Percentiles rank a stretch among this genome's conserved stretches.
These are phyloP conservation scores for Lactifluus volemus DNA, from an alignment of 768 basidiomycete species.

Conservation along the genomic window DNA sequence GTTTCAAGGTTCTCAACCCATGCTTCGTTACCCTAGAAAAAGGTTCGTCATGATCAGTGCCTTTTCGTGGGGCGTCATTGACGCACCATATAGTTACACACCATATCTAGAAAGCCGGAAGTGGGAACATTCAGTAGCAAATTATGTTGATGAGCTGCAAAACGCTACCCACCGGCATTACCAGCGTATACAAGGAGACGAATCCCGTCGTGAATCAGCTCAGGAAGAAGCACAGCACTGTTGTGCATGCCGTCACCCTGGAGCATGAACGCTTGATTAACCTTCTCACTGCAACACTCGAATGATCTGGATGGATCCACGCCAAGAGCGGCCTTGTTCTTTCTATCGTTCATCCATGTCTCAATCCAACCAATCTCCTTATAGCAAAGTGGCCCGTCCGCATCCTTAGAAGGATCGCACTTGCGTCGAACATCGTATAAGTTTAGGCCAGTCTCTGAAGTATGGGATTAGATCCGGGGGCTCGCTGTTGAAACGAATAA, in stretches of 20 bases:
- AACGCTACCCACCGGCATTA: constrained; percentile 45
- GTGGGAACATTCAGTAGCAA: background rate
- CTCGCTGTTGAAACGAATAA: background rate
- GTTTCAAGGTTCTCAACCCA: constrained; percentile 64
- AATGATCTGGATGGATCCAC: constrained; percentile 53
- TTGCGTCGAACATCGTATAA: constrained; percentile 78
- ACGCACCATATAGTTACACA: constrained; percentile 77
- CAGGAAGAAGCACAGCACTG: constrained; percentile 66
- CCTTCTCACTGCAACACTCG: constrained; percentile 64
- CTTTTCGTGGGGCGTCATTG: background rate
- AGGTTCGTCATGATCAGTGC: background rate
- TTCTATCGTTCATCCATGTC: constrained; percentile 72
- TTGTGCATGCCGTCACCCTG: constrained; percentile 88
- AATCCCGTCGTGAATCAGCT: constrained; percentile 75
- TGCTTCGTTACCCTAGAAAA: constrained; percentile 57
- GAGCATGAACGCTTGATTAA: constrained; percentile 71
- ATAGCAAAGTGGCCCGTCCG: constrained; percentile 54
- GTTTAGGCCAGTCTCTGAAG: constrained; percentile 64
- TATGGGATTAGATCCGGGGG: background rate
- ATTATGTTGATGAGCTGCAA: too few relatives aligned
- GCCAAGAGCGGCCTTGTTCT: constrained; percentile 72
- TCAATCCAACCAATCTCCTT: constrained; percentile 82
- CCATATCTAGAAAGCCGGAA: constrained; percentile 37
- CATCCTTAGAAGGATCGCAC: constrained; percentile 67
- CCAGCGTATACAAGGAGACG: constrained; percentile 86